Percentiles rank a stretch among this genome's conserved stretches.
phyloP scores from a whole-genome alignment of 306 rosid genomes.

The Medicago arabica region DNA sequence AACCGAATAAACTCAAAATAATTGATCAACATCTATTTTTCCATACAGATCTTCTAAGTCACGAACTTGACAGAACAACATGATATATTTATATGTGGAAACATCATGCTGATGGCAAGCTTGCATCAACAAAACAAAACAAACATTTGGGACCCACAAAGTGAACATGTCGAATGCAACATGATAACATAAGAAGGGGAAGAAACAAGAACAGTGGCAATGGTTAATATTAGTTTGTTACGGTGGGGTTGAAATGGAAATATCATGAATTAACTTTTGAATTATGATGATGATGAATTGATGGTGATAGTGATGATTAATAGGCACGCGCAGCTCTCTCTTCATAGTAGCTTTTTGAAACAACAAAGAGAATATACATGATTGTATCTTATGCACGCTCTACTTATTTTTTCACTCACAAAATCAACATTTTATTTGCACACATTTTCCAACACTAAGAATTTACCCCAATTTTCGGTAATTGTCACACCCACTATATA shows the following conservation, averaged over 20 bases:
- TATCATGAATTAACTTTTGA: background rate
- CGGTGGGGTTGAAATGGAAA: conserved; percentile 8
- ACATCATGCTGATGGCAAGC: conserved; percentile 63
- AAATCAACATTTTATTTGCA: conserved; percentile 41
- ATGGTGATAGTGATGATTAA: conserved; percentile 74
- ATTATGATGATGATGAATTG: background rate
- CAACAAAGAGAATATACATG: conserved; percentile 81
- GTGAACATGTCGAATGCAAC: conserved; percentile 8
- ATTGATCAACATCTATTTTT: no score
- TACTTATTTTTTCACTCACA: conserved; percentile 41
- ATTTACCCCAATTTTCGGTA: conserved; percentile 56
- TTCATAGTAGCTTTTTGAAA: conserved; percentile 1
- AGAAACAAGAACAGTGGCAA: background rate
- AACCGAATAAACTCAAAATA: no score
- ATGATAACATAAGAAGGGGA: background rate
- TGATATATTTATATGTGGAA: background rate
- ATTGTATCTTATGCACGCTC: conserved; percentile 80
- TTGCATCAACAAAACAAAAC: conserved; percentile 47
- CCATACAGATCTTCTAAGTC: no score
- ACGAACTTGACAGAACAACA: no score
- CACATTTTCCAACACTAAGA: conserved; percentile 61
- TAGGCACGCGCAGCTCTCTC: conserved; percentile 12
- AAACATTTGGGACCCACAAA: conserved; percentile 24
- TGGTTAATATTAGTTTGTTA: conserved; percentile 28
- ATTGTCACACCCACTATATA: conserved; percentile 56